Percentiles rank a stretch among this genome's conserved stretches.
phyloP scores from a whole-genome alignment of 176 grass and related monocot species.

The Poa pratensis region DNA sequence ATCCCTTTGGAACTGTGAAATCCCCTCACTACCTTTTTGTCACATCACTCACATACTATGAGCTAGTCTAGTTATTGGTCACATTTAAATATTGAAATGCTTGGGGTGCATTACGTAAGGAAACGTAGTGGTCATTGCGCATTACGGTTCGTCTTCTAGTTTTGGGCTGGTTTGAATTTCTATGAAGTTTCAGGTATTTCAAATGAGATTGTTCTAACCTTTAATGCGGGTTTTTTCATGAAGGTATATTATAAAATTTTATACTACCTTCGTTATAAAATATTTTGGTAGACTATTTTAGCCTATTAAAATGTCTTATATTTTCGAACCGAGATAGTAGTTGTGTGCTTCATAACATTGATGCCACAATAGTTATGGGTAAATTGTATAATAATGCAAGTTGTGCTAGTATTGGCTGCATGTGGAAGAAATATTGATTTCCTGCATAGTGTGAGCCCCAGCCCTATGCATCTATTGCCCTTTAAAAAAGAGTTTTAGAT shows the following conservation, averaged over 20 bases:
- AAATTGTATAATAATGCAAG: constrained; percentile 14
- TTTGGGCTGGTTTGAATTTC: too few species aligned
- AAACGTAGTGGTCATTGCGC: too few species aligned
- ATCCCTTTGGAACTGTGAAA: background rate
- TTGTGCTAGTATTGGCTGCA: constrained; percentile 37
- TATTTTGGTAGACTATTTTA: too few species aligned
- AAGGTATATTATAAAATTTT: too few species aligned
- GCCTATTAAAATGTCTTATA: too few species aligned
- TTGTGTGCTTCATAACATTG: background rate
- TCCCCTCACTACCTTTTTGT: background rate
- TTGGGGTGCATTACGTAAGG: background rate
- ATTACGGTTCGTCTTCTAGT: too few species aligned
- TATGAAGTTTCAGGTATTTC: too few species aligned
- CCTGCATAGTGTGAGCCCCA: background rate
- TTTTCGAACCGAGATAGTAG: too few species aligned
- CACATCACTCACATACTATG: background rate
- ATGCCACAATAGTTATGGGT: background rate
- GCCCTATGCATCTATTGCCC: background rate
- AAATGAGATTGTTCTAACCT: too few species aligned
- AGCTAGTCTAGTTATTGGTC: background rate
- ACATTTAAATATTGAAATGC: background rate
- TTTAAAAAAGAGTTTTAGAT: background rate
- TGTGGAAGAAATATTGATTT: background rate
- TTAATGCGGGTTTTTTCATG: too few species aligned
- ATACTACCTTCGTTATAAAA: too few species aligned